Evolutionary conservation across 2,329 filamentous ascomycete species (phyloP).

Genomic region (Aspergillus persii): DNA sequence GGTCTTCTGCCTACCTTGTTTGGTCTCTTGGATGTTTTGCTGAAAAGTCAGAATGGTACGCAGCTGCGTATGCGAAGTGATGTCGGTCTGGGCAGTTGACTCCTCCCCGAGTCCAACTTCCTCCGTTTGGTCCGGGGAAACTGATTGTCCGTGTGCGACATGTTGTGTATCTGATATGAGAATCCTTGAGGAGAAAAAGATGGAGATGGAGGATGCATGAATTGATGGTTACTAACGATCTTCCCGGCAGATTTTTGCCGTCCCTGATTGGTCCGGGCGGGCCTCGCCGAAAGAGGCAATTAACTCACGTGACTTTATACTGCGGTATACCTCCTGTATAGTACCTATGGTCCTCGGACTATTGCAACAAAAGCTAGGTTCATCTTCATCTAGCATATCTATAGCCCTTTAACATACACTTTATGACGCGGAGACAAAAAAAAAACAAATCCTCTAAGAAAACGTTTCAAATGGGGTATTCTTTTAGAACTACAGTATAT

Average conservation of each 20-base stretch:
- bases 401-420: background rate
- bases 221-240: slow-evolving; percentile 2
- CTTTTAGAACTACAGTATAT: slow-evolving; percentile 1
- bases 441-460: background rate
- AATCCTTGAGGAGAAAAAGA: slow-evolving; percentile 13
- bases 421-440: background rate
- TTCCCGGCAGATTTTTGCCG: slow-evolving; percentile 20
- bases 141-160: slow-evolving; percentile 36
- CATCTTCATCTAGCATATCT: background rate
- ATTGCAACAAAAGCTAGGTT: background rate
- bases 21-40: slow-evolving; percentile 60
- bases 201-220: slow-evolving; percentile 1
- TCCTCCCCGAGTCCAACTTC: slow-evolving; percentile 32
- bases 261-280: slow-evolving; percentile 14
- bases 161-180: slow-evolving; percentile 21
- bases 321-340: background rate
- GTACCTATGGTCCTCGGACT: too few species aligned
- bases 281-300: background rate
- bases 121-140: slow-evolving; percentile 39
- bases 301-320: background rate
- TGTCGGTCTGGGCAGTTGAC: slow-evolving; percentile 18
- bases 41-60: slow-evolving; percentile 67
- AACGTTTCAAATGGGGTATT: slow-evolving; percentile 6
- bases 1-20: slow-evolving; percentile 59
- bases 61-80: slow-evolving; percentile 61